Percentiles rank a stretch among this genome's conserved stretches.
Conservation (phyloP, 108 stramenopile species). For the Nitzschia sp. region DNA sequence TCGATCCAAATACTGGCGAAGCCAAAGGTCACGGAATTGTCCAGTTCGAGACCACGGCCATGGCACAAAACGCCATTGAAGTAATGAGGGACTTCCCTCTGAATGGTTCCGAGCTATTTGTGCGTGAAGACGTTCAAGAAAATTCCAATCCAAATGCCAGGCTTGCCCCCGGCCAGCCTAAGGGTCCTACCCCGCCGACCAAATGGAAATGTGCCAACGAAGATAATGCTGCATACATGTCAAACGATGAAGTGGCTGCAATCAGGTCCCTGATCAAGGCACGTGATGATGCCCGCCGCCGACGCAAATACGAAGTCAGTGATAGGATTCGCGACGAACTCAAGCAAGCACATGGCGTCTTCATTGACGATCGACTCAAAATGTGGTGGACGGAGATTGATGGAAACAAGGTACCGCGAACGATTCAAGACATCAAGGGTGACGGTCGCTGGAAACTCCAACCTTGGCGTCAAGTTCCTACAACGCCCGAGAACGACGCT, state of each 20-base stretch:
- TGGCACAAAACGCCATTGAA: slow-evolving; percentile 69
- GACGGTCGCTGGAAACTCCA: slow-evolving; percentile 77
- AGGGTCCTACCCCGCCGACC: slow-evolving; percentile 41
- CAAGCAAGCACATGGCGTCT: slow-evolving; percentile 61
- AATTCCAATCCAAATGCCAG: slow-evolving; percentile 8
- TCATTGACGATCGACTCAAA: slow-evolving; percentile 78
- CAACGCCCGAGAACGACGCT: slow-evolving; percentile 77
- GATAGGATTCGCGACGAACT: slow-evolving; percentile 74
- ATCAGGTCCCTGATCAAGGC: slow-evolving; percentile 58
- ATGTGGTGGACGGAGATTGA: slow-evolving; percentile 82
- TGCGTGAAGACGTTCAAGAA: slow-evolving; percentile 83
- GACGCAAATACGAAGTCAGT: slow-evolving; percentile 63
- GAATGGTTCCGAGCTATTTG: slow-evolving; percentile 64
- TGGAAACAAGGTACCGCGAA: slow-evolving; percentile 57
- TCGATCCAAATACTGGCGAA: slow-evolving; percentile 60
- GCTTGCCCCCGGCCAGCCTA: neutral
- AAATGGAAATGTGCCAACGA: slow-evolving; percentile 85
- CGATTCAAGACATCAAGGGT: slow-evolving; percentile 71
- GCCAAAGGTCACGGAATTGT: slow-evolving; percentile 83
- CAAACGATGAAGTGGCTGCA: slow-evolving; percentile 33
- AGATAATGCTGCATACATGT: slow-evolving; percentile 45
- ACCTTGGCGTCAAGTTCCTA: slow-evolving; percentile 83
- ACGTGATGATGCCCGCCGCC: slow-evolving; percentile 64
- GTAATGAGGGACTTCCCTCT: slow-evolving; percentile 80
- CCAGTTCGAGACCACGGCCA: slow-evolving; percentile 74